Conservation (phyloP, 192 early-diverging fungal species). For the Geranomyces variabilis region DNA sequence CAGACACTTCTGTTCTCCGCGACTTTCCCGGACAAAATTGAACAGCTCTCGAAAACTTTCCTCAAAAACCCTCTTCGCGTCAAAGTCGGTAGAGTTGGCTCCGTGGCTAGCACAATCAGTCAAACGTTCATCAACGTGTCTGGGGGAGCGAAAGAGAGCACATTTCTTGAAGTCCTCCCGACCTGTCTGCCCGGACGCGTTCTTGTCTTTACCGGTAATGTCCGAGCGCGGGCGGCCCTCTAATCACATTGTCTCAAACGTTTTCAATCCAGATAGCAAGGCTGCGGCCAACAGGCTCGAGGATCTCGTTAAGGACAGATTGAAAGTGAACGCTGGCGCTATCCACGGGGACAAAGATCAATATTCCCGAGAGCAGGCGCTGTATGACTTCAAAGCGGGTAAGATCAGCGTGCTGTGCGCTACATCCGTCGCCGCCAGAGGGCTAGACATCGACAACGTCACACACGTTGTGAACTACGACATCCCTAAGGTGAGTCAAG, state of each 20-base stretch:
- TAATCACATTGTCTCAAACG: conserved; percentile 75
- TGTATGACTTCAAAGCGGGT: conserved; percentile 88
- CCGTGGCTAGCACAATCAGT: conserved; percentile 81
- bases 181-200: conserved; percentile 35
- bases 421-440: conserved; percentile 95
- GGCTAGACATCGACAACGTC: conserved; percentile 72
- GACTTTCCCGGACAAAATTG: conserved; percentile 82
- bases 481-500: conserved; percentile 31
- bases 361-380: conserved; percentile 92
- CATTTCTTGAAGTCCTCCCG: conserved; percentile 44
- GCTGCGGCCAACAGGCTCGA: conserved; percentile 49
- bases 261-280: conserved; percentile 38
- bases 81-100: conserved; percentile 86
- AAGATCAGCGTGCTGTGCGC: conserved; percentile 84
- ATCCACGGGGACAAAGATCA: conserved; percentile 98
- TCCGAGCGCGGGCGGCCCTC: conserved; percentile 72
- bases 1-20: conserved; percentile 98
- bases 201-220: conserved; percentile 51
- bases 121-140: conserved; percentile 85
- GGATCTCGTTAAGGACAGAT: conserved; percentile 31
- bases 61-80: conserved; percentile 65
- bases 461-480: conserved; percentile 84
- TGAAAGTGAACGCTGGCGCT: conserved; percentile 62
- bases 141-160: conserved; percentile 68
- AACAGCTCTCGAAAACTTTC: conserved; percentile 81